These are phyloP conservation scores for Wickerhamomyces canadensis DNA, from an alignment of 805 yeast genomes.

Conservation along the genomic window DNA sequence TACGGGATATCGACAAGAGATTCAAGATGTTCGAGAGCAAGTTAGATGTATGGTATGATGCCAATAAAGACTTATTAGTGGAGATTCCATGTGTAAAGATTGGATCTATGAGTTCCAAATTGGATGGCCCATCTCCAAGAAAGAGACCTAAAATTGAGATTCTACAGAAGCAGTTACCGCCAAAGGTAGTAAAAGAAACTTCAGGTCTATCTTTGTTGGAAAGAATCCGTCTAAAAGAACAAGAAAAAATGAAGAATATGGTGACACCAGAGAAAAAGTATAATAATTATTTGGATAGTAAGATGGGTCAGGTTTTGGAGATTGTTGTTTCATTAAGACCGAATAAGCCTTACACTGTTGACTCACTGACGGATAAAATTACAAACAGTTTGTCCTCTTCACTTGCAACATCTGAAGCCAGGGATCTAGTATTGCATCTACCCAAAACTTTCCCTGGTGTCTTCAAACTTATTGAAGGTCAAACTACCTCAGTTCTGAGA, in stretches of 20 bases:
- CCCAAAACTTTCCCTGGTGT: constrained; percentile 15
- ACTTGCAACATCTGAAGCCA: constrained; percentile 16
- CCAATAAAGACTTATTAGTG: constrained; percentile 2
- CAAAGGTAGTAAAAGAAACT: constrained; percentile 30
- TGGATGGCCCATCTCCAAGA: constrained; percentile 5
- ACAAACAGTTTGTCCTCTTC: constrained; percentile 14
- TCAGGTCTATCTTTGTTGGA: constrained; percentile 26
- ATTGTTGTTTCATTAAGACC: constrained; percentile 22
- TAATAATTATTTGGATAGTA: constrained; percentile 22
- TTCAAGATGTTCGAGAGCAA: constrained; percentile 6
- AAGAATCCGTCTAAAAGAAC: constrained; percentile 35
- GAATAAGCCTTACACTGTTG: constrained; percentile 19
- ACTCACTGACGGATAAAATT: constrained; percentile 14
- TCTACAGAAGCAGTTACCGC: constrained; percentile 2
- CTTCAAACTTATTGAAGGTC: constrained; percentile 15
- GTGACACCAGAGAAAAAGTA: constrained; percentile 22
- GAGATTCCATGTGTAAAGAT: constrained; percentile 13
- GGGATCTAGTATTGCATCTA: constrained; percentile 14
- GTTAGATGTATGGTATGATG: constrained; percentile 14
- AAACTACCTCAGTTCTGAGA: constrained; percentile 12
- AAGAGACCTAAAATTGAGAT: constrained; percentile 15
- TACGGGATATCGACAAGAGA: constrained; percentile 8
- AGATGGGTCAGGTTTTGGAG: constrained; percentile 26
- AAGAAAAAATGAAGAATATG: constrained; percentile 10
- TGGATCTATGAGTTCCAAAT: neutral